Evolutionary conservation across 2,329 filamentous ascomycete genomes (phyloP).

Genomic region (Aspergillus hiratsukae): DNA sequence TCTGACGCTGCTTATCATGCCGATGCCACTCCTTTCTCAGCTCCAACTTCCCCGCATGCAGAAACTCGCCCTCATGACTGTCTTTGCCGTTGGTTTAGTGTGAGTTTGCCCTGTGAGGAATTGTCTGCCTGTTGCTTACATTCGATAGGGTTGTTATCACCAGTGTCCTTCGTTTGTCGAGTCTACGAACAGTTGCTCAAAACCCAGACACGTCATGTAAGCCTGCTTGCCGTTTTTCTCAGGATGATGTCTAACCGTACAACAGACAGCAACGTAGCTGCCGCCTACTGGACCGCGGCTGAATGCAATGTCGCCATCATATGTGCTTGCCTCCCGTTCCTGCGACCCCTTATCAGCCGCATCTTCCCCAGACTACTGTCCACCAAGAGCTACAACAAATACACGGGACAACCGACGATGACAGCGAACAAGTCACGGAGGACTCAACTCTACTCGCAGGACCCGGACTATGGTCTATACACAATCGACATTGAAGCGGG

Average conservation of each 20-base stretch:
- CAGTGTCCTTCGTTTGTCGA: conserved; percentile 27
- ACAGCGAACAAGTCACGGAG: conserved; percentile 9
- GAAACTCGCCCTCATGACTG: conserved; percentile 36
- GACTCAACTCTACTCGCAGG: conserved; percentile 15
- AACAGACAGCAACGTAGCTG: conserved; percentile 26
- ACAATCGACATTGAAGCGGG: conserved; percentile 27
- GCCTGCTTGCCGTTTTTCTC: neutral
- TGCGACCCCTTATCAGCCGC: conserved; percentile 34
- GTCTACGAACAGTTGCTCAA: conserved; percentile 20
- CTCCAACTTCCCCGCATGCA: conserved; percentile 40
- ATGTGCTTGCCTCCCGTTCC: conserved; percentile 38
- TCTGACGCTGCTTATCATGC: conserved; percentile 38
- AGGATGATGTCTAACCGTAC: neutral
- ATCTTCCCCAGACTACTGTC: conserved; percentile 36
- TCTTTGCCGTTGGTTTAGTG: conserved; percentile 43
- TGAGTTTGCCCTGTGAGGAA: conserved; percentile 12
- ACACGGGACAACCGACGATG: conserved; percentile 16
- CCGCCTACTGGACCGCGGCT: conserved; percentile 43
- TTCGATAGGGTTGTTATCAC: conserved; percentile 26
- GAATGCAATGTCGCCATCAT: conserved; percentile 42
- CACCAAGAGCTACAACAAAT: conserved; percentile 23
- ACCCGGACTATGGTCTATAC: conserved; percentile 26
- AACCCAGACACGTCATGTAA: conserved; percentile 27
- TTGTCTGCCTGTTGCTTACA: neutral
- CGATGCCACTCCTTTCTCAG: conserved; percentile 38